Evolutionary conservation across 768 basidiomycete genomes (phyloP), one percentile per base, ranked within the genome.

Genomic region (Mycena vitilis): DNA sequence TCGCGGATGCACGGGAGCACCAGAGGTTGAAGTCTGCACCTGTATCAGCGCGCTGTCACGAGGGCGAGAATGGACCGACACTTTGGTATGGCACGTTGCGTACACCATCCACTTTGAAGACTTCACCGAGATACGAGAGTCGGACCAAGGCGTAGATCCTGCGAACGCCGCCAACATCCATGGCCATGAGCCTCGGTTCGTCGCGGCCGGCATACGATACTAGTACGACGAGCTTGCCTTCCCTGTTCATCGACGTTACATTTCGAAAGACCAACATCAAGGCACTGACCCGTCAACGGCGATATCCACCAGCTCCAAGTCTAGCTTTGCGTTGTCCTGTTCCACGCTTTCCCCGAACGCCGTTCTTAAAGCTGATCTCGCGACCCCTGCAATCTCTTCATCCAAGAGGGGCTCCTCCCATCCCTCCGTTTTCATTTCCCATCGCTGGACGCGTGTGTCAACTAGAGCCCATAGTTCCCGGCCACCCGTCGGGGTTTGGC

Each of bases 221-320:
- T 30, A 95, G 80, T 23, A 94, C 76, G 13, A 89, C 83, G 40
- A 93, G 80, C 42, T 85, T 83, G 30, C 83, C 85, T 20, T 85
- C 77, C 63, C 92, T 82, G 52, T 16, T 53, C 22, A n/a, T n/a
- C 59, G 44, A 30, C 61, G 62, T 51, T 45, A 68, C 13, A 70
- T 66, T 11, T 63, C 58, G 61, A 59, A 30, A 66, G 38, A 5
- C 48, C 10, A 36, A 49, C 59, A 66, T 18, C 18, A 62, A 66
- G 6, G 53, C 51, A 68, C 84, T 60, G 65, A 91, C 91, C 82
- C 82, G 61, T 89, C 87, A 20, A 91, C 76, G 8, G 86, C 86
- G 40, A 94, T 71, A 80, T 95, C 93, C 53, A 94, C 80, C 47
- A 94, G 78, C 74, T 95, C 94, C 5, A 95, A 78, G 71, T 94